phyloP scores from a whole-genome alignment of 1,284 basidiomycete species.

The Ustilago loliicola region DNA sequence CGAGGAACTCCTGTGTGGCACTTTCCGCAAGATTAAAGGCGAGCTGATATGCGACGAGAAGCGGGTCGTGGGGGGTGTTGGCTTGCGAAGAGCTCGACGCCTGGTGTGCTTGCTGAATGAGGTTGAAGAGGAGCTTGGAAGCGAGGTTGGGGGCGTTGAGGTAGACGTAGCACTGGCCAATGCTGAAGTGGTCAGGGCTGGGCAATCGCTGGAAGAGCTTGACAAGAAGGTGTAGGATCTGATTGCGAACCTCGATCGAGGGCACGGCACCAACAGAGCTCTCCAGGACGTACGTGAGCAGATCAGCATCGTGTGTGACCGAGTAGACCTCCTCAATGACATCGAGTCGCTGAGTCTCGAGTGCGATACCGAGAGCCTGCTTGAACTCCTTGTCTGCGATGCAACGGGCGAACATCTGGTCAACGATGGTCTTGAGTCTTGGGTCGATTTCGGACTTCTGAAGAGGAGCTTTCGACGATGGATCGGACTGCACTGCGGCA shows the following conservation, averaged over 20 bases:
- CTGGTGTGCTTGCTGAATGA: conserved; percentile 61
- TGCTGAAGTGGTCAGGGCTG: conserved; percentile 68
- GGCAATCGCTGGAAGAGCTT: conserved; percentile 67
- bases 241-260: conserved; percentile 58
- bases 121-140: conserved; percentile 62
- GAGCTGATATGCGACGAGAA: conserved; percentile 68
- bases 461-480: conserved; percentile 17
- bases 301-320: conserved; percentile 59
- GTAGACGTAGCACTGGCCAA: conserved; percentile 70
- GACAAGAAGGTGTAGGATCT: conserved; percentile 69
- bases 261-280: conserved; percentile 65
- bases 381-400: conserved; percentile 64
- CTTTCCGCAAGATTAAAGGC: conserved; percentile 70
- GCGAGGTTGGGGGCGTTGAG: conserved; percentile 65
- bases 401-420: conserved; percentile 69
- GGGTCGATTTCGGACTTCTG: conserved; percentile 41
- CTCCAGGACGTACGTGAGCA: conserved; percentile 68
- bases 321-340: conserved; percentile 67
- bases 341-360: conserved; percentile 67
- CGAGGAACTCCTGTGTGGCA: conserved; percentile 70
- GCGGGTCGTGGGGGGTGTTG: conserved; percentile 63
- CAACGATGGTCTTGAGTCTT: conserved; percentile 64
- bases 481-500: conserved; percentile 21
- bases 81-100: conserved; percentile 55
- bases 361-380: conserved; percentile 68